These are phyloP conservation scores for Sporothrix humicola DNA, from an alignment of 2,329 filamentous ascomycete genomes.

Conservation along the genomic window DNA sequence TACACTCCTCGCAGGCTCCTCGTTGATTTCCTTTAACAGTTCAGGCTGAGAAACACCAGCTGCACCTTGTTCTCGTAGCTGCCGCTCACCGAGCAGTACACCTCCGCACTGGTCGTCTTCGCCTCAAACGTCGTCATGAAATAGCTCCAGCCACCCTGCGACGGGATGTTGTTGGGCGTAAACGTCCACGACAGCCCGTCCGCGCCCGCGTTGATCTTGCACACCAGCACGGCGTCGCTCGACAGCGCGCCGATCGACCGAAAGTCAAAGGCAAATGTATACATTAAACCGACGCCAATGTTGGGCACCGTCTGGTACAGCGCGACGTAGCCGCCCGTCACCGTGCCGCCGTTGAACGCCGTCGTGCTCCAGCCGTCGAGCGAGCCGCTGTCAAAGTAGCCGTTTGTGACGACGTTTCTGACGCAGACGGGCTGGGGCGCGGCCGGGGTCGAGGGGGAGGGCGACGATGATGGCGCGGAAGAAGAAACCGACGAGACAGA, in stretches of 20 bases:
- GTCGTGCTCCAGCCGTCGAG: constrained; percentile 1
- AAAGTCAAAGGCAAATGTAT: not conserved
- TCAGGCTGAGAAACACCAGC: not conserved
- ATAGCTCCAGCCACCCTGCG: not conserved
- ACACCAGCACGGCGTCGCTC: not conserved
- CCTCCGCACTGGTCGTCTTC: not conserved
- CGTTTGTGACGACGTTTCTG: not conserved
- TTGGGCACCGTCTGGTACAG: not conserved
- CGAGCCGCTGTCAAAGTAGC: constrained; percentile 4
- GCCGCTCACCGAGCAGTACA: constrained; percentile 1
- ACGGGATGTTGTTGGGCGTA: not conserved
- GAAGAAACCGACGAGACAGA: not conserved
- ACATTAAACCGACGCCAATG: not conserved
- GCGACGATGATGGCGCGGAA: not conserved
- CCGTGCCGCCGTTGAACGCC: not conserved
- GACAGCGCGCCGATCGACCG: not conserved
- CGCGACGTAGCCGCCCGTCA: not conserved
- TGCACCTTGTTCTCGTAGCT: not conserved
- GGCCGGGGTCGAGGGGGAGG: not conserved
- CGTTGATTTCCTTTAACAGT: not conserved
- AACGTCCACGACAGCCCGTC: not conserved
- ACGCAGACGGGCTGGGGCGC: not conserved
- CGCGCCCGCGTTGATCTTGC: not conserved
- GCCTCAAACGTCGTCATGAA: not conserved
- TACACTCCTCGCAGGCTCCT: not conserved